Conservation (phyloP, 805 yeast species). For the Metschnikowia dekortorum region DNA sequence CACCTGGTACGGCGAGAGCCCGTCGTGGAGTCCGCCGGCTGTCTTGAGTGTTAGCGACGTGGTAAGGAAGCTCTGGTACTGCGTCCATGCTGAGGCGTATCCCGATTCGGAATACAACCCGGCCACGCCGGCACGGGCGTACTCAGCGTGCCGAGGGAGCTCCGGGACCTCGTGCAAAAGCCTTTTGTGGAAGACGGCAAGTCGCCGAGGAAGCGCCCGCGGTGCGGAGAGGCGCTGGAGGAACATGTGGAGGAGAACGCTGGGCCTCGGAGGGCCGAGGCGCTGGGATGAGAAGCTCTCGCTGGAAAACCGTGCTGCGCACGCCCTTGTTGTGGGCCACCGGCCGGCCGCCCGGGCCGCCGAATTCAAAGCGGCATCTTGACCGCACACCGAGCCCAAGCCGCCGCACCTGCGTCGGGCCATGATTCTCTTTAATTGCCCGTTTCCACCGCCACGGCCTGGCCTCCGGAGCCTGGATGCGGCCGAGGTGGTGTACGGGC, state of each 20-base stretch:
- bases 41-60: constrained; percentile 60
- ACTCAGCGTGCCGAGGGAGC: constrained; percentile 39
- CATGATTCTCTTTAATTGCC: too few relatives aligned
- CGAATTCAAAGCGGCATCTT: too few relatives aligned
- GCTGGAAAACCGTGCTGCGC: not conserved
- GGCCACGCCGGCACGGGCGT: constrained; percentile 47
- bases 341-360: too few relatives aligned
- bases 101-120: constrained; percentile 66
- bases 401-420: too few relatives aligned
- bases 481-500: too few relatives aligned
- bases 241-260: not conserved
- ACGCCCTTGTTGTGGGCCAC: not conserved
- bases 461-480: too few relatives aligned
- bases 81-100: constrained; percentile 71
- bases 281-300: not conserved
- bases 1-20: constrained; percentile 69
- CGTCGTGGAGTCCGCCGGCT: constrained; percentile 75
- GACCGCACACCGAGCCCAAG: too few relatives aligned
- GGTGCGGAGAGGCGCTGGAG: not conserved
- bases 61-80: constrained; percentile 66
- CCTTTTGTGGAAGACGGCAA: not conserved
- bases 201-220: not conserved
- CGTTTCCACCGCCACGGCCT: too few relatives aligned
- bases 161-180: constrained; percentile 61
- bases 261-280: not conserved